These are phyloP conservation scores for Mycosarcoma maydis DNA, from an alignment of 1,284 basidiomycete genomes.

Conservation along the genomic window DNA sequence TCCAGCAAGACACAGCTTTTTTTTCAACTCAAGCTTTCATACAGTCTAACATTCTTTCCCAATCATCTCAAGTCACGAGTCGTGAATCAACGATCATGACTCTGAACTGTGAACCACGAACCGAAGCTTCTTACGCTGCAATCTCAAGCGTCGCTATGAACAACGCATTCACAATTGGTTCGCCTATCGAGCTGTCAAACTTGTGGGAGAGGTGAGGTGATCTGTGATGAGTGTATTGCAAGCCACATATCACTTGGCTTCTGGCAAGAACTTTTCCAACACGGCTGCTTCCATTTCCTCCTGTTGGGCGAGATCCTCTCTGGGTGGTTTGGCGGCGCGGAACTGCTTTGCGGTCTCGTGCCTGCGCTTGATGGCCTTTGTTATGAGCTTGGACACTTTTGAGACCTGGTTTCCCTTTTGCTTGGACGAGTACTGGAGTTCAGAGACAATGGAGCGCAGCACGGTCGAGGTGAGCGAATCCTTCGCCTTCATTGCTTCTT, in stretches of 20 bases:
- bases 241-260: conserved; percentile 28
- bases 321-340: conserved; percentile 47
- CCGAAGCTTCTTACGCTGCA: no score
- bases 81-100: no score
- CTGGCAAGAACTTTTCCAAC: conserved; percentile 43
- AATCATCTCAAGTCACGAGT: no score
- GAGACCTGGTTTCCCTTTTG: conserved; percentile 41
- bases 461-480: conserved; percentile 52
- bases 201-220: neutral
- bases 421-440: conserved; percentile 56
- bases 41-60: no score
- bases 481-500: conserved; percentile 56
- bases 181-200: neutral
- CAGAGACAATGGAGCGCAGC: conserved; percentile 51
- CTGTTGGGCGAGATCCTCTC: conserved; percentile 55
- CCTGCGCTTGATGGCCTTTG: conserved; percentile 50
- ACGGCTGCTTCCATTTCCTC: conserved; percentile 54
- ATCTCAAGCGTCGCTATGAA: no score
- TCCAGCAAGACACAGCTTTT: no score
- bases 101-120: no score
- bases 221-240: no score
- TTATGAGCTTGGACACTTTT: conserved; percentile 40
- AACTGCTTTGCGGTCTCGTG: conserved; percentile 52
- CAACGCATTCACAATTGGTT: no score
- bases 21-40: no score